Conservation (phyloP, 139 green algal genomes). For the Chlamydomonas sp. region DNA sequence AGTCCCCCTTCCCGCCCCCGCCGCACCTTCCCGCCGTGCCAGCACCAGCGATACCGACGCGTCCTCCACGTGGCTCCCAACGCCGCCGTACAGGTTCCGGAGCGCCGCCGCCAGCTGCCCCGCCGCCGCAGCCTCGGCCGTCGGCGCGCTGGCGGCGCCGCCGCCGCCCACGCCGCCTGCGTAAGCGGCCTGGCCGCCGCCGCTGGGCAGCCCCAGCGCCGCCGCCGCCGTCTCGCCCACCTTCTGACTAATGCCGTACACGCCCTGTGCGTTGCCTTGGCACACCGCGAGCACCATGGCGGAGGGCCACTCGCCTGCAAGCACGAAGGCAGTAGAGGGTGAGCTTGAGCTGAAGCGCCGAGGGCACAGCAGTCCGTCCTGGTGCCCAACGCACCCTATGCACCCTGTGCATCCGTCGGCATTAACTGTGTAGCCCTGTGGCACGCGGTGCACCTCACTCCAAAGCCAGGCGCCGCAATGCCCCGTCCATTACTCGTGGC, state of each 20-base stretch:
- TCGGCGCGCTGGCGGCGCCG: not conserved
- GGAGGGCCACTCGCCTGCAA: conserved; percentile 59
- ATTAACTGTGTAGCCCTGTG: too few relatives aligned
- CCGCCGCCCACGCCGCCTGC: not conserved
- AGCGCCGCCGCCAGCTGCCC: conserved; percentile 17
- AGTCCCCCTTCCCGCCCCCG: not conserved
- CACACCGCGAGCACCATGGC: conserved; percentile 49
- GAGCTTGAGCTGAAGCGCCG: too few relatives aligned
- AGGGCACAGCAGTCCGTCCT: too few relatives aligned
- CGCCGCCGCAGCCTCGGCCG: not conserved
- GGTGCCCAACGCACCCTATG: too few relatives aligned
- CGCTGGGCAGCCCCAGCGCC: too few relatives aligned
- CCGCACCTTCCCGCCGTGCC: not conserved
- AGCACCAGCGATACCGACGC: not conserved
- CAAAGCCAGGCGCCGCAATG: too few relatives aligned
- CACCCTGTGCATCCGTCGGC: too few relatives aligned
- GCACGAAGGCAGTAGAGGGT: not conserved
- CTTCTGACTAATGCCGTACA: conserved; percentile 27
- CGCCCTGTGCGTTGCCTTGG: conserved; percentile 34
- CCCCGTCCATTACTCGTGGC: too few relatives aligned
- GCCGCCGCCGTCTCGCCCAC: not conserved
- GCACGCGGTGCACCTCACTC: too few relatives aligned
- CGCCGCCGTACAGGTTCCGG: conserved; percentile 36
- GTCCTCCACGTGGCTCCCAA: not conserved
- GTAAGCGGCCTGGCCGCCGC: too few relatives aligned